phyloP scores from a whole-genome alignment of 768 basidiomycete genomes.

The Termitomyces sp. region DNA sequence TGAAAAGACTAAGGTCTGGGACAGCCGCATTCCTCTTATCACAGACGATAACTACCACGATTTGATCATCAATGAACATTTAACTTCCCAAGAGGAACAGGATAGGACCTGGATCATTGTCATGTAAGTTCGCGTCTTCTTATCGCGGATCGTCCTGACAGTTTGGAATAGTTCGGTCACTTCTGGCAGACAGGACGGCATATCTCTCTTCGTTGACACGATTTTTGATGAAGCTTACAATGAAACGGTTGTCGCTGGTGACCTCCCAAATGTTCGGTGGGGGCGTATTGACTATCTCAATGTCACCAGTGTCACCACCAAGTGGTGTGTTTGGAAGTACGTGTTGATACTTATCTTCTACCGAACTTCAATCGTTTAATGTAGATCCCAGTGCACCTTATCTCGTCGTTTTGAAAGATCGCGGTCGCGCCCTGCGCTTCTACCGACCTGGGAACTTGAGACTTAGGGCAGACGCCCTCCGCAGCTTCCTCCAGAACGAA shows the following conservation, averaged over 20 bases:
- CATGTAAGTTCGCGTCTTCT: constrained; percentile 40
- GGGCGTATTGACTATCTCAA: constrained; percentile 85
- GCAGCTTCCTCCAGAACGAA: constrained; percentile 61
- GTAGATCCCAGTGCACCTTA: constrained; percentile 57
- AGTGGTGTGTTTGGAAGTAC: constrained; percentile 84
- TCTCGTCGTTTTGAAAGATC: constrained; percentile 62
- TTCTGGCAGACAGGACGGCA: constrained; percentile 49
- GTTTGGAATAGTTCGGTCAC: constrained; percentile 44
- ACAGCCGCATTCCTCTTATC: constrained; percentile 68
- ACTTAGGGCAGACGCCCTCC: constrained; percentile 52
- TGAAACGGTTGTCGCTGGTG: constrained; percentile 47
- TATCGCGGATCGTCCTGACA: constrained; percentile 5
- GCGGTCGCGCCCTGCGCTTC: constrained; percentile 79
- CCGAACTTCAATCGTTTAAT: neutral
- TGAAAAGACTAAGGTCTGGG: constrained; percentile 45
- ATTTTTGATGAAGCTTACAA: constrained; percentile 75
- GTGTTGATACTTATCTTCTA: constrained; percentile 27
- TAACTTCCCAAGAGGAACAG: constrained; percentile 59
- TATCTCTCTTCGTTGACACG: constrained; percentile 67
- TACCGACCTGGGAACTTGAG: constrained; percentile 60
- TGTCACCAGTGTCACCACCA: constrained; percentile 77
- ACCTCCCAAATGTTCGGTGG: constrained; percentile 70
- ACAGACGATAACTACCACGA: constrained; percentile 79
- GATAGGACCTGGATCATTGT: constrained; percentile 73
- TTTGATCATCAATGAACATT: constrained; percentile 61